Conservation (phyloP, 164 flowering plant species). For the Hamamelis virginiana region DNA sequence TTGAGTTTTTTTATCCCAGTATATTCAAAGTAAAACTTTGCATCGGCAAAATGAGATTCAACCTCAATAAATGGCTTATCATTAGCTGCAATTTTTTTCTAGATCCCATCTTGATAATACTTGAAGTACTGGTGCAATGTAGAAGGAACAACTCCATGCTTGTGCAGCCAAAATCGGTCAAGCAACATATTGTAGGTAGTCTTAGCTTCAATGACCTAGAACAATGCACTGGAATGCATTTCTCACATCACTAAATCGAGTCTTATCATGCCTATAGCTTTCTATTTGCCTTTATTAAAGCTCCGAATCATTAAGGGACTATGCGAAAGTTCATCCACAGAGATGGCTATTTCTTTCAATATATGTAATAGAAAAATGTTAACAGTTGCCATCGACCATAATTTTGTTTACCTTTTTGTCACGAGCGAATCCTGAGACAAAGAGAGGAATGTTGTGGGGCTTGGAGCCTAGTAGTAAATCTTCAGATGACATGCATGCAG, state of each 20-base stretch:
- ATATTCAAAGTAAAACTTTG: not conserved
- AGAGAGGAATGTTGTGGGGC: constrained; percentile 7
- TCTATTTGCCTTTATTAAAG: constrained; percentile 4
- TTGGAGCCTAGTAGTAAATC: constrained; percentile 2
- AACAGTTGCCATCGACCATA: constrained; percentile 2
- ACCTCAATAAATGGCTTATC: not conserved
- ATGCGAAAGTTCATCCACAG: not conserved
- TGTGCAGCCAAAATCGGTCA: no score
- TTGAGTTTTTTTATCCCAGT: not conserved
- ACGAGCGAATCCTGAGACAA: not conserved
- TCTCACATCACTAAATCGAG: no score
- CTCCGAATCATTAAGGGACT: constrained; percentile 12
- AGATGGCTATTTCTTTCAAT: constrained; percentile 5
- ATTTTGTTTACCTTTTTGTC: constrained; percentile 2
- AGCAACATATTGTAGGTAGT: no score
- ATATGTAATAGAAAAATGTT: no score
- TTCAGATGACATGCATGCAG: no score
- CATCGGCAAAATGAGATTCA: not conserved
- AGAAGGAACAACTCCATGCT: no score
- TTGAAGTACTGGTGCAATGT: not conserved
- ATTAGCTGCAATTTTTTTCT: no score
- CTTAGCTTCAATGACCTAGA: no score
- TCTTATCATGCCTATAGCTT: no score
- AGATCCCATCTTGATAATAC: not conserved
- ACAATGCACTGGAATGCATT: no score